Evolutionary conservation across 306 rosid genomes (phyloP), one percentile per base, ranked within the genome.

Genomic region (Ceratonia siliqua): DNA sequence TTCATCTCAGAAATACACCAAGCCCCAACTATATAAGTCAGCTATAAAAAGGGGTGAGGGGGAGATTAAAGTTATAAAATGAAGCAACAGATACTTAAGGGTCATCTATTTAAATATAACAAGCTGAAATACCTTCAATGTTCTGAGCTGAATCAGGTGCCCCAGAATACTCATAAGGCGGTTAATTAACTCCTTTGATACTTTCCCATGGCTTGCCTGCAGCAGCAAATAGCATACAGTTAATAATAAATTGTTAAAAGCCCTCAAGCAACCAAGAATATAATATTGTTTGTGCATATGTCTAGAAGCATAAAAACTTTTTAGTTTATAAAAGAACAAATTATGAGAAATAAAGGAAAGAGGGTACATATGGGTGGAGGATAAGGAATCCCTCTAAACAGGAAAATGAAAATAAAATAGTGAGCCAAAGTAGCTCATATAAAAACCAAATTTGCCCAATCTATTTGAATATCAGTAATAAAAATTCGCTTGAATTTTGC

Each of bases 161-260:
- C 99, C 99, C 68, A 95, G 88, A 83, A 81, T 92, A 84, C 92
- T 86, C 96, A 90, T 92, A 73, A 95, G 99, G 52, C 93, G 98
- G 80, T 86, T 92, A 79, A 92, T 82, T 74, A 92, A 85, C 81
- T 92, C 96, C 74, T 92, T 95, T 2, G 99, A 82, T 45, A 92
- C 84, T 83, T 92, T 95, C 73, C 99, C 99, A 32, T 95, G 96
- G 85, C 87, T 92, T 73, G 99, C 93, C 97, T 95, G 96, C 85
- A 79, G 86, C 84, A 85, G 55, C 78, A 79, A 72, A 79, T 77
- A 20, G 50, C 78, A 74, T 36, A 17, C 32, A 76, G 50, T 50
- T 68, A 63, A 76, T 46, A 50, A 72, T 48, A 49, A 53, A 59
- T 42, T 75, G 53, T 42, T 66, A 53, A 61, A 58, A 74, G 5